Evolutionary conservation across 2,329 filamentous ascomycete genomes (phyloP).

Genomic region (Fusarium sp.): DNA sequence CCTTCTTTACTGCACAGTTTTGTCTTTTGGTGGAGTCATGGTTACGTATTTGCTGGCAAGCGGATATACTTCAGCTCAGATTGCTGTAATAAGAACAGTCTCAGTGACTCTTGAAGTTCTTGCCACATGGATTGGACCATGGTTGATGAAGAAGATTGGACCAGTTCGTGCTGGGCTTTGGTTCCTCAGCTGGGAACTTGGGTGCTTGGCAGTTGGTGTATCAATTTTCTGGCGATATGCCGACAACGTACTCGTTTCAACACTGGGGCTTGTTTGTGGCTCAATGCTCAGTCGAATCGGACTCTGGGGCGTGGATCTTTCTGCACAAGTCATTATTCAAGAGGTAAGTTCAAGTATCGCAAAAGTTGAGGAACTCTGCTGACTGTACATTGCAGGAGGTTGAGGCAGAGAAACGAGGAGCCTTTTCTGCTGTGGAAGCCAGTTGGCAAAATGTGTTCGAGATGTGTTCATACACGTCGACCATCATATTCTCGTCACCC

Average conservation of each 20-base stretch:
- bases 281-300: constrained; percentile 69
- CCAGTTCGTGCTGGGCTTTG: constrained; percentile 76
- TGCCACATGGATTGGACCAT: constrained; percentile 71
- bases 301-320: constrained; percentile 72
- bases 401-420: constrained; percentile 67
- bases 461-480: constrained; percentile 73
- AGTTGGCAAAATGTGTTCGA: constrained; percentile 78
- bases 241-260: constrained; percentile 53
- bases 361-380: neutral
- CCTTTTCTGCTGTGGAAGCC: constrained; percentile 77
- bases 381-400: constrained; percentile 59
- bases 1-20: constrained; percentile 72
- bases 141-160: constrained; percentile 66
- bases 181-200: constrained; percentile 77
- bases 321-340: constrained; percentile 70
- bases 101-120: constrained; percentile 68
- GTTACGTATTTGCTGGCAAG: constrained; percentile 70
- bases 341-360: constrained; percentile 57
- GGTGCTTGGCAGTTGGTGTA: constrained; percentile 62
- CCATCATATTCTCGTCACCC: constrained; percentile 72
- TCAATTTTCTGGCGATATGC: constrained; percentile 55
- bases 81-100: constrained; percentile 65
- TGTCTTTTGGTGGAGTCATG: constrained; percentile 72
- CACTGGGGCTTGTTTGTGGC: constrained; percentile 62
- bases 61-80: constrained; percentile 63